phyloP scores from a whole-genome alignment of 441 rosid species.

The Adansonia rubrostipa region DNA sequence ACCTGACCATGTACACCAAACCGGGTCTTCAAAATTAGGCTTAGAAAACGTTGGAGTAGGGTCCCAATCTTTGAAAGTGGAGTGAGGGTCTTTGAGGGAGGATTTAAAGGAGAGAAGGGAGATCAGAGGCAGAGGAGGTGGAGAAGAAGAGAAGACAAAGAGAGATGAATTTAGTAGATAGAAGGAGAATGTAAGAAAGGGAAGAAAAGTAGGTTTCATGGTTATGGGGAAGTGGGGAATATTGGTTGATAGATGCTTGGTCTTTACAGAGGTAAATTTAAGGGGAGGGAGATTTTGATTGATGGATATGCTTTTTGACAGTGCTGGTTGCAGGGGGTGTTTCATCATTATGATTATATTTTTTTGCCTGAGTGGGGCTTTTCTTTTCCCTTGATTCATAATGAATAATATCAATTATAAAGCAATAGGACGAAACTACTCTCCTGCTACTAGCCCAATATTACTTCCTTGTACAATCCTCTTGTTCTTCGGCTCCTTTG shows the following conservation, averaged over 20 bases:
- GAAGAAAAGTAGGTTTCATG: conserved; percentile 53
- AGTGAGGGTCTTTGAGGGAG: conserved; percentile 59
- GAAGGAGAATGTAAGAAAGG: conserved; percentile 37
- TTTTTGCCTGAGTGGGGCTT: background rate
- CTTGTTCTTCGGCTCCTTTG: background rate
- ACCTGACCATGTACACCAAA: conserved; percentile 92
- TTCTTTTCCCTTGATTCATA: background rate
- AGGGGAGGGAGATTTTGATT: conserved; percentile 57
- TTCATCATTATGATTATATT: conserved; percentile 53
- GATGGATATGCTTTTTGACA: conserved; percentile 45
- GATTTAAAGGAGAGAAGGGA: conserved; percentile 77
- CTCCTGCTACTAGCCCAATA: background rate
- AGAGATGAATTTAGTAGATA: conserved; percentile 29
- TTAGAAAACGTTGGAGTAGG: conserved; percentile 38
- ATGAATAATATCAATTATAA: too few species aligned
- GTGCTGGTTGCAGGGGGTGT: conserved; percentile 59
- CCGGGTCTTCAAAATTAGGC: conserved; percentile 38
- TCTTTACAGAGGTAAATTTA: conserved; percentile 46
- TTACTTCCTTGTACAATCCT: too few species aligned
- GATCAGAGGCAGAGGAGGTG: conserved; percentile 45
- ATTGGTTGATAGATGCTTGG: conserved; percentile 23
- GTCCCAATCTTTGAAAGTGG: conserved; percentile 73
- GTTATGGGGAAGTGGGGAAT: conserved; percentile 39
- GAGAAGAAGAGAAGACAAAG: conserved; percentile 37
- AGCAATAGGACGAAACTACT: background rate